These are phyloP conservation scores for Vigna angularis DNA, from an alignment of 306 rosid species.

Conservation along the genomic window DNA sequence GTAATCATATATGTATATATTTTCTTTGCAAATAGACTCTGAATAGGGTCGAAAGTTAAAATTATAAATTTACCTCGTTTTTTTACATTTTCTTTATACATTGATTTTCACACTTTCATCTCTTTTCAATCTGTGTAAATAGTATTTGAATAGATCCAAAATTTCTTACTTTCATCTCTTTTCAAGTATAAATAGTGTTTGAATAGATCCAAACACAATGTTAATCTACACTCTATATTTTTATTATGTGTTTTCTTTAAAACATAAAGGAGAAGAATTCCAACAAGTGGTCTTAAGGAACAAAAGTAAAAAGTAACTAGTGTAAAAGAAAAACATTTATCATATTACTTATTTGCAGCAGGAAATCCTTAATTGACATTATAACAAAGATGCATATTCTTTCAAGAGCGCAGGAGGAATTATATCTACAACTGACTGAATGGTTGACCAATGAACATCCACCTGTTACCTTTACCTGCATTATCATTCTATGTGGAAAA, in stretches of 20 bases:
- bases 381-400: conserved; percentile 9
- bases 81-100: too few relatives aligned
- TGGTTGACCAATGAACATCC: conserved; percentile 30
- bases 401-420: conserved; percentile 15
- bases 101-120: too few relatives aligned
- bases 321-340: not conserved
- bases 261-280: not conserved
- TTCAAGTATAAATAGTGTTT: too few relatives aligned
- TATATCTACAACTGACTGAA: conserved; percentile 4
- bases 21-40: too few relatives aligned
- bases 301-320: not conserved
- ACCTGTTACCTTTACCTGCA: not conserved
- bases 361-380: not conserved
- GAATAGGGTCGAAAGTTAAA: too few relatives aligned
- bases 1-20: too few relatives aligned
- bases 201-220: too few relatives aligned
- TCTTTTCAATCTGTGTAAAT: too few relatives aligned
- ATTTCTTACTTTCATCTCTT: too few relatives aligned
- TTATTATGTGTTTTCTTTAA: not conserved
- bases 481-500: conserved; percentile 29
- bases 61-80: too few relatives aligned
- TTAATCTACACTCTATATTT: conserved; percentile 12
- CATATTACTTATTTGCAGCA: too few relatives aligned
- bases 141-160: too few relatives aligned
- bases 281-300: not conserved